Percentiles rank a stretch among this genome's conserved stretches.
Conservation (phyloP, 768 basidiomycete genomes). For the Tylopilus sp. region DNA sequence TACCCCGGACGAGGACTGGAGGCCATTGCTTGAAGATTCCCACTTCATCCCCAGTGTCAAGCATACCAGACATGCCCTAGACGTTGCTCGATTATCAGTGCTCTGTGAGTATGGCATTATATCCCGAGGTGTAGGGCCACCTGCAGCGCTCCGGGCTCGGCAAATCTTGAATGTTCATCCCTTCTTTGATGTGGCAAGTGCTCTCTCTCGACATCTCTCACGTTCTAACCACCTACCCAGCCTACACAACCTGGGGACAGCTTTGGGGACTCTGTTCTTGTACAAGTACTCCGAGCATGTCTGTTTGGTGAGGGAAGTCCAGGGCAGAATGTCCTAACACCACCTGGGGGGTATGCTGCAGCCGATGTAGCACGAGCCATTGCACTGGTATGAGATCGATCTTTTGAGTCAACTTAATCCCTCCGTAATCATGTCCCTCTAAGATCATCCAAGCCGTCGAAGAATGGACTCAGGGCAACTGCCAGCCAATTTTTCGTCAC, state of each 20-base stretch:
- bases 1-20: background rate
- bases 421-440: too few relatives aligned
- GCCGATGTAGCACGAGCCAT: background rate
- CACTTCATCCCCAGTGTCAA: background rate
- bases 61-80: background rate
- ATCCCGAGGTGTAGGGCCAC: background rate
- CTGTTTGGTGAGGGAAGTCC: background rate
- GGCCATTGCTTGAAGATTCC: background rate
- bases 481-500: background rate
- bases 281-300: background rate
- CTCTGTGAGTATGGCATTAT: background rate
- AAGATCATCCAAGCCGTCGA: background rate
- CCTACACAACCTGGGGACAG: background rate
- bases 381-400: background rate
- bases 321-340: background rate
- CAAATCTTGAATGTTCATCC: background rate
- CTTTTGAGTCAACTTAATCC: too few relatives aligned
- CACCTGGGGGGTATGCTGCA: background rate
- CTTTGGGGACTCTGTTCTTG: background rate
- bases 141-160: background rate
- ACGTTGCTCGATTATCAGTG: background rate
- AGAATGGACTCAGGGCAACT: background rate
- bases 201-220: background rate
- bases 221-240: background rate
- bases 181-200: background rate